A percentile compares a stretch with the other conserved stretches of the same genome.
Evolutionary conservation across 2,329 filamentous ascomycete species (phyloP).

Genomic region (Colletotrichum higginsianum): DNA sequence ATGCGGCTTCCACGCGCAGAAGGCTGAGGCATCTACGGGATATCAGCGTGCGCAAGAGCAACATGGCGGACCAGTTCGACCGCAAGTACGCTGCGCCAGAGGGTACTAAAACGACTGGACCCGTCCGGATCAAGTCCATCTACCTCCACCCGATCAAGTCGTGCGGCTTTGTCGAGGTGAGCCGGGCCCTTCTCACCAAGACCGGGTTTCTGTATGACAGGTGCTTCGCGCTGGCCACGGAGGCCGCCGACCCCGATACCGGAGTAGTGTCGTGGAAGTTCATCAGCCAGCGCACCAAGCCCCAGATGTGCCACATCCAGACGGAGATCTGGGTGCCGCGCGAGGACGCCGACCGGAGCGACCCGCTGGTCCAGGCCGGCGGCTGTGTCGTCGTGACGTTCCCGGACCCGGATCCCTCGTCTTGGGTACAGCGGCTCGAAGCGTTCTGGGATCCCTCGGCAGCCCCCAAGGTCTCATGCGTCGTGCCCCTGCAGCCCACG

Average conservation of each 20-base stretch:
- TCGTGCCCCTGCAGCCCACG: slow-evolving; percentile 8
- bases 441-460: slow-evolving; percentile 6
- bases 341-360: not conserved
- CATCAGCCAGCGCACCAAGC: slow-evolving; percentile 48
- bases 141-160: slow-evolving; percentile 50
- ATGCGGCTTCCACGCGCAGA: not conserved
- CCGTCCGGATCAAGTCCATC: slow-evolving; percentile 48
- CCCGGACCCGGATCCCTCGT: slow-evolving; percentile 10
- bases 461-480: not conserved
- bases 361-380: slow-evolving; percentile 33
- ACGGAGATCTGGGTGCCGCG: slow-evolving; percentile 42
- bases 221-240: slow-evolving; percentile 49
- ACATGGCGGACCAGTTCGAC: slow-evolving; percentile 48
- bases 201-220: slow-evolving; percentile 47
- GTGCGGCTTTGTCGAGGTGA: slow-evolving; percentile 47
- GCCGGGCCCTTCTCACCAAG: slow-evolving; percentile 46
- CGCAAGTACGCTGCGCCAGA: slow-evolving; percentile 38
- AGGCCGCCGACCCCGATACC: slow-evolving; percentile 45
- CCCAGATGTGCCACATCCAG: slow-evolving; percentile 40
- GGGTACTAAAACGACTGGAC: not conserved
- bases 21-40: slow-evolving; percentile 24
- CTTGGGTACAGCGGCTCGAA: slow-evolving; percentile 2
- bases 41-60: slow-evolving; percentile 44
- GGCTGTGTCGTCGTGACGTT: slow-evolving; percentile 23
- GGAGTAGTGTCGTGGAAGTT: slow-evolving; percentile 45